Percentiles rank a stretch among this genome's conserved stretches.
These are phyloP conservation scores for Arthrinium puccinioides DNA, from an alignment of 2,329 filamentous ascomycete species.

Conservation along the genomic window DNA sequence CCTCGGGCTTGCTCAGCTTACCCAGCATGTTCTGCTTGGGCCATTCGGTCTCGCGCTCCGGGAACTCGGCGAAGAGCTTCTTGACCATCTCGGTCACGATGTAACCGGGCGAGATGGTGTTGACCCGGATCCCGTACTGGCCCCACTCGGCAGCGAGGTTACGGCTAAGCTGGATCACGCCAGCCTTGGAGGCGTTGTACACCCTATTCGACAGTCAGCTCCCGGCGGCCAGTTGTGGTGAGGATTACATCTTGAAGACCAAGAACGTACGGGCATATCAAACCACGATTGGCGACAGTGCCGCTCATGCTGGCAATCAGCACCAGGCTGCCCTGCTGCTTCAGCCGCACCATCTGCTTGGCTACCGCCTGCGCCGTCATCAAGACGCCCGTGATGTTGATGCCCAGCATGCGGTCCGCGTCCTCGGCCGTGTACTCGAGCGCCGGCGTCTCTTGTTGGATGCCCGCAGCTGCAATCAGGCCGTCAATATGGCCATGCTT, in stretches of 20 bases:
- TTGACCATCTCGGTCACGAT: slow-evolving; percentile 81
- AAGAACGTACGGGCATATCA: slow-evolving; percentile 49
- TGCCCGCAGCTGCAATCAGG: slow-evolving; percentile 61
- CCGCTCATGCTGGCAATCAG: slow-evolving; percentile 67
- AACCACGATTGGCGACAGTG: slow-evolving; percentile 55
- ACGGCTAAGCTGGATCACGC: slow-evolving; percentile 62
- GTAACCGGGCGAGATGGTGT: slow-evolving; percentile 75
- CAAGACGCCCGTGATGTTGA: slow-evolving; percentile 81
- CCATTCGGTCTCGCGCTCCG: slow-evolving; percentile 63
- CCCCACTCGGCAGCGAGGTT: slow-evolving; percentile 72
- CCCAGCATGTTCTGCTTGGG: slow-evolving; percentile 80
- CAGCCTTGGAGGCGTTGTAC: slow-evolving; percentile 73
- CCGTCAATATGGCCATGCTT: slow-evolving; percentile 70
- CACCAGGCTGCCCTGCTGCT: slow-evolving; percentile 53
- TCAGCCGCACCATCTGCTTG: slow-evolving; percentile 58
- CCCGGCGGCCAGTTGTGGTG: not conserved
- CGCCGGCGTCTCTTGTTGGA: slow-evolving; percentile 77
- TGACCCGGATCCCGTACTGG: slow-evolving; percentile 65
- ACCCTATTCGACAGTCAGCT: slow-evolving; percentile 33
- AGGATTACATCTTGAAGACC: not conserved
- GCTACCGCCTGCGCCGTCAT: slow-evolving; percentile 87
- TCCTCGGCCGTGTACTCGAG: slow-evolving; percentile 73
- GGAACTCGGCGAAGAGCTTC: slow-evolving; percentile 67
- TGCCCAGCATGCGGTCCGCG: slow-evolving; percentile 70
- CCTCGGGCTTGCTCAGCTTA: slow-evolving; percentile 57